phyloP scores from a whole-genome alignment of 495 filamentous ascomycete species.

The Hypoxylon lienhwacheense region DNA sequence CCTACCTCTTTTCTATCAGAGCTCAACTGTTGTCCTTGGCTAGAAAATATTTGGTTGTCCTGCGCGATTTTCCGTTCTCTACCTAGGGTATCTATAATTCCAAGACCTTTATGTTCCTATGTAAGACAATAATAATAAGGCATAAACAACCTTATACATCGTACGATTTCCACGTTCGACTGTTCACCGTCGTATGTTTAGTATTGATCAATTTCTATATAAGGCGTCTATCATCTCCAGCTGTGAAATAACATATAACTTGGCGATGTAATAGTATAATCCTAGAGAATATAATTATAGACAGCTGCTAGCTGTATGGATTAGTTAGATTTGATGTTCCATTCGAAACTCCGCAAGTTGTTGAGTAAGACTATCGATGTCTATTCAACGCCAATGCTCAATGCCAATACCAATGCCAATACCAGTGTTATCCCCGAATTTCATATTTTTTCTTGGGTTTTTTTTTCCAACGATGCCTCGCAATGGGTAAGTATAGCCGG shows the following conservation, averaged over 20 bases:
- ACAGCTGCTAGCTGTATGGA: constrained; percentile 5
- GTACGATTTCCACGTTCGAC: not conserved
- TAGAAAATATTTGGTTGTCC: not conserved
- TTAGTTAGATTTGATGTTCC: constrained; percentile 21
- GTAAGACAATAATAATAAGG: too few species aligned
- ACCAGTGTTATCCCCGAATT: constrained; percentile 14
- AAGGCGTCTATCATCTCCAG: constrained; percentile 9
- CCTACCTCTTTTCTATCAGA: not conserved
- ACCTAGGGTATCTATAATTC: too few species aligned
- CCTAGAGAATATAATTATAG: constrained; percentile 6
- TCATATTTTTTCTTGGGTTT: not conserved
- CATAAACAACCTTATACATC: not conserved
- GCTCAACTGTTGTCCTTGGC: constrained; percentile 13
- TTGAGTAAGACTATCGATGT: constrained; percentile 6
- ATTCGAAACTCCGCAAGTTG: constrained; percentile 19
- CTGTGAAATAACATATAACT: constrained; percentile 14
- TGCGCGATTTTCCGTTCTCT: constrained; percentile 2
- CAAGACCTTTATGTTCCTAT: not conserved
- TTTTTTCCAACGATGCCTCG: not conserved
- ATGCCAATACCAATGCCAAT: too few species aligned
- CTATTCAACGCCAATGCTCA: too few species aligned
- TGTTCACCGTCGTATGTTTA: not conserved
- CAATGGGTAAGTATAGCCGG: constrained; percentile 29
- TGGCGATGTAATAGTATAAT: constrained; percentile 12
- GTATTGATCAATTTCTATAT: not conserved